Evolutionary conservation across 2,329 filamentous ascomycete genomes (phyloP), one percentile per base, ranked within the genome.

Genomic region (Colletotrichum sp.): DNA sequence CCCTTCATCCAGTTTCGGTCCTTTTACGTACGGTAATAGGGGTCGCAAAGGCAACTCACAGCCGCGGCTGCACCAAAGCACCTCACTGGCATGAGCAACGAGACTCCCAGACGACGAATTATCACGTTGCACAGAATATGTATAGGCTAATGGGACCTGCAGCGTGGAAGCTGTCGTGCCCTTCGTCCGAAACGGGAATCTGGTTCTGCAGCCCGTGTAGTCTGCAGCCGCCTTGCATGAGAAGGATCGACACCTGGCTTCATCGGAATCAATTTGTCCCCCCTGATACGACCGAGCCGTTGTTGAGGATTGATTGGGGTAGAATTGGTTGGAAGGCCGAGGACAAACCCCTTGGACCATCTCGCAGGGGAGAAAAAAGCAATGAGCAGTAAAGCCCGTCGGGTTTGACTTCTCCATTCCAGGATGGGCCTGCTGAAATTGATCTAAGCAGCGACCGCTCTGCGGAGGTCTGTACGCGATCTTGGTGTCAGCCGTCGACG

Each of bases 211-310:
- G 26, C 10, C 30, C 38, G 38, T 24, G 26, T 36, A 30, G 48
- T 63, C 55, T 56, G 32, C 73, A 67, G 36, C 30, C 13, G 56
- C 48, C 63, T 71, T 65, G 32, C 56, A 68, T 67, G 69, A 61
- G 62, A 48, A 36, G 56, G 38, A 73, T 62, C 73, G 62, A 72
- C 73, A 68, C 6, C 30, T 72, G 56, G 52, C 68, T 55, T 71
- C 62, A 24, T 26, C 48, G 16, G 9, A 28, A n/a, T 30, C 12
- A 55, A 18, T 71, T n/a, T n/a, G 24, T 36, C 28, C 55, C 69
- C 56, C 73, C 69, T 73, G 69, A 48, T 26, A 52, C 43, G 62
- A 38, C 32, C 26, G 32, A 56, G 69, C 69, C 62, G 69, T 13
- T 62, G 62, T 73, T 48, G 32, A 56, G 63, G 56, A 67, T 67